These are phyloP conservation scores for Platismatia glauca DNA, from an alignment of 495 filamentous ascomycete species.

Conservation along the genomic window DNA sequence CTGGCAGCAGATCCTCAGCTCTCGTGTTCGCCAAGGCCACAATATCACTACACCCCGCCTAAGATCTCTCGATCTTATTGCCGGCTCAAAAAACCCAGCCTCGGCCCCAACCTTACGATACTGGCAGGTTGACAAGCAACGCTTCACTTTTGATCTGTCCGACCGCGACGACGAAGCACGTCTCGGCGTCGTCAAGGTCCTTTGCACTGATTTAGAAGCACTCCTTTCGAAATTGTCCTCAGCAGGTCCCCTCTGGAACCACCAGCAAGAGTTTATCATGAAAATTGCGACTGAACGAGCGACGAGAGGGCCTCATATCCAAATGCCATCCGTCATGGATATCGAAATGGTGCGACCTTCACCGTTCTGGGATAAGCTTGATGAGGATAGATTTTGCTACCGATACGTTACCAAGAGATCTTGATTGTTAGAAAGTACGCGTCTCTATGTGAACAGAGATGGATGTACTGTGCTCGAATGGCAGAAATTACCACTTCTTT, in stretches of 20 bases:
- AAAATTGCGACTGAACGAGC: background rate
- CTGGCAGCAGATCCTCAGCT: background rate
- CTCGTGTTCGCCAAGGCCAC: background rate
- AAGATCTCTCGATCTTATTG: background rate
- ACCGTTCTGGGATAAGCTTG: background rate
- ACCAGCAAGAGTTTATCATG: background rate
- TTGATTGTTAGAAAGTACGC: background rate
- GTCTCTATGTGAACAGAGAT: background rate
- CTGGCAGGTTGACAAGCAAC: background rate
- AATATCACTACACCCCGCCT: background rate
- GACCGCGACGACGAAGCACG: background rate
- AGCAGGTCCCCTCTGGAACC: background rate
- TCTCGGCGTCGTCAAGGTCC: background rate
- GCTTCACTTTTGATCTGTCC: background rate
- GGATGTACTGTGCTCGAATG: too few species aligned
- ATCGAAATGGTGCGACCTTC: background rate
- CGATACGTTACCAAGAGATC: background rate
- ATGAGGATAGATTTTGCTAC: background rate
- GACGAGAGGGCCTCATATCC: background rate
- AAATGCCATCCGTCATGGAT: background rate
- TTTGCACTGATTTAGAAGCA: background rate
- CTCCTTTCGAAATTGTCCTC: background rate
- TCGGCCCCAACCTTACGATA: background rate
- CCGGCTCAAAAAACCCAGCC: background rate
- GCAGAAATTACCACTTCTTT: too few species aligned